Conservation (phyloP, 495 filamentous ascomycete species). For the Chaetomium cochliodes region DNA sequence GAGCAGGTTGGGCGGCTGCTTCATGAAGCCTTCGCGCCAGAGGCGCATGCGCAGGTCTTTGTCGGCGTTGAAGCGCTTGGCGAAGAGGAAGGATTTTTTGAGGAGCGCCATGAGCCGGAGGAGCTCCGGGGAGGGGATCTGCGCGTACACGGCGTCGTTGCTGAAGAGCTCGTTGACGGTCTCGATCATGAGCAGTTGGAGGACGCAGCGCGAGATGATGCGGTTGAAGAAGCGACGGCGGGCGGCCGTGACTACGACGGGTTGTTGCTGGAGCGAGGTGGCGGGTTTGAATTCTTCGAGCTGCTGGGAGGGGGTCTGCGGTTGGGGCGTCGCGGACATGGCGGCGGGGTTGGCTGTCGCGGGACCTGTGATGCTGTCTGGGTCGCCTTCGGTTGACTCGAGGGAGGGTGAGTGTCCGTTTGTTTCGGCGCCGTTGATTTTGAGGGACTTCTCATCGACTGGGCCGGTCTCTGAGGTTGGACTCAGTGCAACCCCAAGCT, state of each 20-base stretch:
- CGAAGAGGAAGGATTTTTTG: constrained; percentile 93
- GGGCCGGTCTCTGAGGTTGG: constrained; percentile 41
- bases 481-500: constrained; percentile 44
- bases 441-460: constrained; percentile 55
- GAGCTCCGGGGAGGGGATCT: constrained; percentile 85
- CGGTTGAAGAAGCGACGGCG: constrained; percentile 97
- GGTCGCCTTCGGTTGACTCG: constrained; percentile 34
- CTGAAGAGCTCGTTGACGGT: constrained; percentile 98
- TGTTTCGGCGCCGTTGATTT: constrained; percentile 58
- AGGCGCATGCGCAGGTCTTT: constrained; percentile 91
- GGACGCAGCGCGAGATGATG: constrained; percentile 98
- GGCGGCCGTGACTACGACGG: constrained; percentile 85
- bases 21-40: constrained; percentile 99
- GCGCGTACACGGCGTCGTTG: constrained; percentile 89
- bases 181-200: constrained; percentile 98
- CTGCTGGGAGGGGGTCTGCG: constrained; percentile 45
- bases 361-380: constrained; percentile 20
- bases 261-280: constrained; percentile 73
- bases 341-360: constrained; percentile 24
- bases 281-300: constrained; percentile 88
- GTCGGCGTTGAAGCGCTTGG: constrained; percentile 94
- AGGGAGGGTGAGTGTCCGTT: constrained; percentile 31
- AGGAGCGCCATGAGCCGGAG: constrained; percentile 89
- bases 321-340: constrained; percentile 27
- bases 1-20: constrained; percentile 95